Percentiles rank a stretch among this genome's conserved stretches.
These are phyloP conservation scores for Acanthamoeba sp. DNA, from an alignment of 208 protist genomes.

Conservation along the genomic window DNA sequence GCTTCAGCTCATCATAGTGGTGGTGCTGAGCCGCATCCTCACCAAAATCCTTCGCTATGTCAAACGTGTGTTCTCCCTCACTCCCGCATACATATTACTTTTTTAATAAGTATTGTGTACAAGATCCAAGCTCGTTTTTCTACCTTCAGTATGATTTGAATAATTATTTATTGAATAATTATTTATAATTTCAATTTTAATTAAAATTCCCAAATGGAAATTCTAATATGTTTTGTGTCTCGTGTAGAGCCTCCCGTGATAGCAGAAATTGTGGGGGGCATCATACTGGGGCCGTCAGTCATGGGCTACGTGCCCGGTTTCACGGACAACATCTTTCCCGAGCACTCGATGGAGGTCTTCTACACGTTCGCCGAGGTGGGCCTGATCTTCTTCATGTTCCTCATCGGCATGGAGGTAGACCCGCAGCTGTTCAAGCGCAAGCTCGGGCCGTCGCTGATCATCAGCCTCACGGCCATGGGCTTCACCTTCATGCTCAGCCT, in stretches of 20 bases:
- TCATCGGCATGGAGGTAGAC: constrained; percentile 80
- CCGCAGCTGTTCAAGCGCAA: constrained; percentile 73
- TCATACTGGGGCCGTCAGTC: constrained; percentile 28
- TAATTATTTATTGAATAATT: neutral
- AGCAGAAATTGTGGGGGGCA: neutral
- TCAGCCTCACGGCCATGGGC: constrained; percentile 61
- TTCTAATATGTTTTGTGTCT: constrained; percentile 5
- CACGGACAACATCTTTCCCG: constrained; percentile 66
- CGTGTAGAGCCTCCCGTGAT: constrained; percentile 30
- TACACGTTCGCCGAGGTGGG: constrained; percentile 24
- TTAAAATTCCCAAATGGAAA: neutral
- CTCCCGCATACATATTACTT: neutral
- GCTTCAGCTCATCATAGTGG: constrained; percentile 9
- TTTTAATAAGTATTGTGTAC: no score
- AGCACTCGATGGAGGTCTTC: constrained; percentile 37
- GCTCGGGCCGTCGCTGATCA: constrained; percentile 66
- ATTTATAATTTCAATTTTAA: neutral
- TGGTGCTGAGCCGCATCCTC: constrained; percentile 6
- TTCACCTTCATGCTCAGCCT: constrained; percentile 30
- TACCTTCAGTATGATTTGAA: no score
- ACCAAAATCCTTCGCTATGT: constrained; percentile 16
- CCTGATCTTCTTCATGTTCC: constrained; percentile 74
- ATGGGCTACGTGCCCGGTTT: constrained; percentile 69
- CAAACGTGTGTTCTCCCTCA: neutral
- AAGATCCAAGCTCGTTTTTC: no score